Evolutionary conservation across 2,329 filamentous ascomycete species (phyloP), one percentile per base, ranked within the genome.

Genomic region (Aureobasidium sp.): DNA sequence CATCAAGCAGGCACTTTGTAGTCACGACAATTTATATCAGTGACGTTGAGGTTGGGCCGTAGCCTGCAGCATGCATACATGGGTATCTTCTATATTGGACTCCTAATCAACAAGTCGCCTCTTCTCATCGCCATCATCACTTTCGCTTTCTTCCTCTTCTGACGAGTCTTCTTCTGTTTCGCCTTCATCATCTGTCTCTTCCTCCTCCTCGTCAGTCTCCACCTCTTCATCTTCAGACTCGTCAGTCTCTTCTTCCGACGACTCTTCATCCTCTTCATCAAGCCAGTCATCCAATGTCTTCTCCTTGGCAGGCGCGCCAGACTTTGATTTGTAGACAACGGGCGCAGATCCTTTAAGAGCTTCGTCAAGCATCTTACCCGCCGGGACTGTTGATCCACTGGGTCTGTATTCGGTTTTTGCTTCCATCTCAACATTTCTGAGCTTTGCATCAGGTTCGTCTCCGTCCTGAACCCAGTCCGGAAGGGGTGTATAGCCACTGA

Each of bases 281-380:
- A 97, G 79, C 92, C 94, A 97, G 72, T 96, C 91, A 76, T 97
- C 91, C 64, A 99, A 77, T 25, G 87, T 90, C 81, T 96, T 96
- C 44, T 85, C 84, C 57, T 85, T 74, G 16, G 69, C 63, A 54
- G 68, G 58, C 64, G 72, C 63, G 54, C 67, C 67, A 0, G 83
- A 73, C 69, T 86, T 86, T 14, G 76, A 76, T 16, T 47, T 82
- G n/a, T 61, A 61, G 16, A 29, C 21, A 5, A 55, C 32, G 42
- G 71, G 74, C 9, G 74, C 74, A 66, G 74, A 66, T 71, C 74
- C 68, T 59, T 73, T 62, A 74, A 76, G 76, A 1, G 81, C 83
- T 27, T 82, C 82, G 66, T 90, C 87, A 47, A 91, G 74, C 68
- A 78, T 82, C 64, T 87, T 83, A 1, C 82, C 81, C 0, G 88